Base-by-base conservation (phyloP, 2,329 filamentous ascomycete genomes). In the Cladosporium sp. region DNA sequence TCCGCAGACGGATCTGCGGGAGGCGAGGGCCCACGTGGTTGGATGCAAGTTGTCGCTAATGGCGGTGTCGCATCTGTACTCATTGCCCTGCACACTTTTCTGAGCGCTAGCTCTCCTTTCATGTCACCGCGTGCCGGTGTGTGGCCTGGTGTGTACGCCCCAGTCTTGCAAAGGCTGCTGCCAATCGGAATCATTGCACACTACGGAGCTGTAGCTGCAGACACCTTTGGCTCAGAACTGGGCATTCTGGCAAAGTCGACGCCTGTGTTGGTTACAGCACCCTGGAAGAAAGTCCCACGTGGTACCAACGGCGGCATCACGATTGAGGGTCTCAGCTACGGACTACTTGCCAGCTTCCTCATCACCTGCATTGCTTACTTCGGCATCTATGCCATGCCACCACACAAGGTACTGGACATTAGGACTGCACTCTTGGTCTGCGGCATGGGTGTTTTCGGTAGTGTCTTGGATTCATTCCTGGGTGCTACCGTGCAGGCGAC, bases 301-400 rank as follows among this genome's bases (percentile, higher is more conserved):
- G 94, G 94, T 51, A 97, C 94, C 42, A 99, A 99, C 70, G 94
- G 94, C 34, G 94, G 93, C 15, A 90, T 99, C 8, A 95, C 91
- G 0, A 66, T 85, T 0, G 78, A 84, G 47, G 94, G 94, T 0
- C 77, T 96, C 0, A 75, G 61, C 36, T 71, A 68, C 45, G 69
- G 68, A 3, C 62, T 60, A 9, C 58, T 72, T 1, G 70, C 69
- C 1, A 63, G 64, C 55, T 82, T 88, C 39, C 75, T 82, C 59
- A 80, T 93, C 49, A 85, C 92, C 5, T 79, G 88, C 22, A 84
- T 85, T 0, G 83, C 90, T 2, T 79, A 87, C 47, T 63, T 88
- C 12, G 59, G 61, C 15, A 49, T 69, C 6, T 60, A 52, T 3
- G 34, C 60, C 9, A 55, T 59, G 9, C 59, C 60, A 22, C 68